Conservation (phyloP, 2,329 filamentous ascomycete genomes). For the Pseudogymnoascus sp. region DNA sequence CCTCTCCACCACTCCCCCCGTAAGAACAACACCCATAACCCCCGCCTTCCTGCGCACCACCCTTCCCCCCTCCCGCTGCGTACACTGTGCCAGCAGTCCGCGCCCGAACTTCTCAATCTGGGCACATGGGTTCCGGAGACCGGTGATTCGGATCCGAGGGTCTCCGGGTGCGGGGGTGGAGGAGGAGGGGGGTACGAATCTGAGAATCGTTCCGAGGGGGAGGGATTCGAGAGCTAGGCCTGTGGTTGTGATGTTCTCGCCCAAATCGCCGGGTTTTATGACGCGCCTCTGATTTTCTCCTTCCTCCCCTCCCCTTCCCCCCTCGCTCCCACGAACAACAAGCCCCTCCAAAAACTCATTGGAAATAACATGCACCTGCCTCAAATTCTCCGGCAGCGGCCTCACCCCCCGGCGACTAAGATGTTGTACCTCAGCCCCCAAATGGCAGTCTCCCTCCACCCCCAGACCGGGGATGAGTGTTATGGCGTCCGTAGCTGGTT, state of each 20-base stretch:
- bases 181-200: conserved; percentile 19
- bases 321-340: background rate
- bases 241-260: conserved; percentile 23
- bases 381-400: conserved; percentile 1
- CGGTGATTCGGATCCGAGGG: conserved; percentile 18
- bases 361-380: conserved; percentile 16
- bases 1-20: background rate
- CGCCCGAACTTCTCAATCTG: conserved; percentile 17
- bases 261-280: conserved; percentile 20
- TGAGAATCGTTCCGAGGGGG: conserved; percentile 15
- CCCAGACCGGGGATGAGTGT: conserved; percentile 15
- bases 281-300: too few species aligned
- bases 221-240: conserved; percentile 17
- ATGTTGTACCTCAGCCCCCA: background rate
- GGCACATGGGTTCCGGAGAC: conserved; percentile 19
- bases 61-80: background rate
- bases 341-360: background rate
- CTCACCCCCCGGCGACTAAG: background rate
- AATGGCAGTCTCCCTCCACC: conserved; percentile 16
- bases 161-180: background rate
- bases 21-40: background rate
- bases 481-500: conserved; percentile 12
- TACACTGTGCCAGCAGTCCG: conserved; percentile 17
- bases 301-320: background rate
- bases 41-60: conserved; percentile 30